These are phyloP conservation scores for Aaosphaeria arxii DNA, from an alignment of 2,329 filamentous ascomycete genomes.

Conservation along the genomic window DNA sequence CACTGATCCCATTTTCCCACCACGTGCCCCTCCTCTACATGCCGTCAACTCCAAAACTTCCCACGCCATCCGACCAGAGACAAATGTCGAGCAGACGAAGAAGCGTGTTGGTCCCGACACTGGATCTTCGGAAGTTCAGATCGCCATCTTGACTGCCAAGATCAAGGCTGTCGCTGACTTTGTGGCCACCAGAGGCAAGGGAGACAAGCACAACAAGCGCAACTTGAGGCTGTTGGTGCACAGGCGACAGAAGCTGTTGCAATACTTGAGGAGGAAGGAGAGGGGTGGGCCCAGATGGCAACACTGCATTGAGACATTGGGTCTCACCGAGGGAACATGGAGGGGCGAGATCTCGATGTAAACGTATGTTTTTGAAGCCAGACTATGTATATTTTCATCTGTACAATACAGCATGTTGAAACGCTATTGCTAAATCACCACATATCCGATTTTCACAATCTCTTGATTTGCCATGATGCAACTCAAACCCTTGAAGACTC, in stretches of 20 bases:
- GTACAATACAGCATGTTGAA: not conserved
- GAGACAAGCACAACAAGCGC: conserved; percentile 92
- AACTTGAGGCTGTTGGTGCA: conserved; percentile 85
- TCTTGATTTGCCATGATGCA: too few species aligned
- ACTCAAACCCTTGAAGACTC: too few species aligned
- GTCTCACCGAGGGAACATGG: conserved; percentile 84
- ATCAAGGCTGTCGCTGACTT: conserved; percentile 77
- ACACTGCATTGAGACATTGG: conserved; percentile 78
- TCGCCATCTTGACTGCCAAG: conserved; percentile 90
- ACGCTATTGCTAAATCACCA: not conserved
- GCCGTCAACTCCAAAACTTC: conserved; percentile 44
- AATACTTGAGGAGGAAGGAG: conserved; percentile 85
- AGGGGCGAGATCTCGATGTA: conserved; percentile 82
- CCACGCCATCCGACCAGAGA: conserved; percentile 43
- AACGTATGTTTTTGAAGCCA: conserved; percentile 61
- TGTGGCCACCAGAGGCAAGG: conserved; percentile 67
- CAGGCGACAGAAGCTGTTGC: conserved; percentile 80
- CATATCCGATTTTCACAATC: too few species aligned
- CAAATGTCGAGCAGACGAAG: conserved; percentile 21
- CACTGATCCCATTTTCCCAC: conserved; percentile 69
- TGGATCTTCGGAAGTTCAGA: conserved; percentile 95
- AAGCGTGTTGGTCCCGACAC: conserved; percentile 86
- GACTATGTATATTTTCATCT: conserved; percentile 27
- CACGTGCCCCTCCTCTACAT: conserved; percentile 52
- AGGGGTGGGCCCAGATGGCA: conserved; percentile 88